Percentiles rank a stretch among this genome's conserved stretches.
Conservation (phyloP, 2,329 filamentous ascomycete species). For the Metarhizium sp. region DNA sequence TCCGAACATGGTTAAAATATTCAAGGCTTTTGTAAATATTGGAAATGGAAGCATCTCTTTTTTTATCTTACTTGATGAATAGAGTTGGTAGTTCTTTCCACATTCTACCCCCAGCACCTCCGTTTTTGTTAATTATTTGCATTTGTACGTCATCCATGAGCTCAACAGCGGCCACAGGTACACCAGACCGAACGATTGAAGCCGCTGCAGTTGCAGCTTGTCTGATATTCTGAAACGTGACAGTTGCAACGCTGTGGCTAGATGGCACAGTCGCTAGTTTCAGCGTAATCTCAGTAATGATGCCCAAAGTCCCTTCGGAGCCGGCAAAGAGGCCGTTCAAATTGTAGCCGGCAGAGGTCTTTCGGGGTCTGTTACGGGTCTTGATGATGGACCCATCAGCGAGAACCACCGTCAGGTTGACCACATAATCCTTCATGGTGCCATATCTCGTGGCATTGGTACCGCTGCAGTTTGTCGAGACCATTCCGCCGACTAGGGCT, state of each 20-base stretch:
- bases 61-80: slow-evolving; percentile 50
- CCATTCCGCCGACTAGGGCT: slow-evolving; percentile 48
- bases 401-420: slow-evolving; percentile 62
- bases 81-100: slow-evolving; percentile 65
- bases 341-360: slow-evolving; percentile 64
- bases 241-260: slow-evolving; percentile 55
- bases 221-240: slow-evolving; percentile 48
- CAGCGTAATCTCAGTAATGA: slow-evolving; percentile 61
- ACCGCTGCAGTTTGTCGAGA: slow-evolving; percentile 58
- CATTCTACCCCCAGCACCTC: slow-evolving; percentile 44
- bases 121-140: slow-evolving; percentile 54
- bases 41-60: too few species aligned
- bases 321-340: slow-evolving; percentile 60
- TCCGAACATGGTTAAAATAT: background rate
- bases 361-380: slow-evolving; percentile 55
- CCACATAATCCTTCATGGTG: slow-evolving; percentile 68
- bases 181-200: slow-evolving; percentile 52
- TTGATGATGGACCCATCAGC: slow-evolving; percentile 59
- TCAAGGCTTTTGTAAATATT: too few species aligned
- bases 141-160: slow-evolving; percentile 58
- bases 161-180: slow-evolving; percentile 58
- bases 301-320: slow-evolving; percentile 61
- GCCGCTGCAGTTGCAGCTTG: slow-evolving; percentile 56
- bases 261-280: slow-evolving; percentile 57
- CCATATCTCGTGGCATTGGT: slow-evolving; percentile 57